A percentile compares a stretch with the other conserved stretches of the same genome.
phyloP scores from a whole-genome alignment of 306 rosid species.

The Castanea mollissima region DNA sequence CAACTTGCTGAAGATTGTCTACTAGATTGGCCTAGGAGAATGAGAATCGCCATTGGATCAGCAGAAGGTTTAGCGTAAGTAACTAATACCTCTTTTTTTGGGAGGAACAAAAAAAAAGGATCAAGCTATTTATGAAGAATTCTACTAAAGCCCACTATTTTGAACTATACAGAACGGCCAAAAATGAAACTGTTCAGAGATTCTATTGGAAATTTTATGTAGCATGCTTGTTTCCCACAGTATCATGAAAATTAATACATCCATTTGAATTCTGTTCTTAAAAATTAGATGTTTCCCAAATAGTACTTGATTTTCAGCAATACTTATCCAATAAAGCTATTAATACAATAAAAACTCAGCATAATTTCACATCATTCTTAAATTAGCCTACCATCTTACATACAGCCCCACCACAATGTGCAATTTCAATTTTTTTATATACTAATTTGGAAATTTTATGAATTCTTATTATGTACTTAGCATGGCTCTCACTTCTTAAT shows the following conservation, averaged over 20 bases:
- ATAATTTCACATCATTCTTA: too few relatives aligned
- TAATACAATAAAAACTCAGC: too few relatives aligned
- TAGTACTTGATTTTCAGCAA: background rate
- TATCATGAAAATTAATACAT: background rate
- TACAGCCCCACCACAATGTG: too few relatives aligned
- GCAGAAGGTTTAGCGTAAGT: slow-evolving; percentile 85
- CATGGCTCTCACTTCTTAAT: too few relatives aligned
- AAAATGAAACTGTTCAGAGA: background rate
- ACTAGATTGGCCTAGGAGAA: slow-evolving; percentile 71
- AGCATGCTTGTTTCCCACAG: background rate
- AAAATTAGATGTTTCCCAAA: background rate
- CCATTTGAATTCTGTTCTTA: background rate
- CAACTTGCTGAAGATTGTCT: slow-evolving; percentile 52
- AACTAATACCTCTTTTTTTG: background rate
- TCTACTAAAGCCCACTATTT: background rate
- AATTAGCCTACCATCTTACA: too few relatives aligned
- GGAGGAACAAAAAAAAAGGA: background rate
- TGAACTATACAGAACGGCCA: slow-evolving; percentile 2
- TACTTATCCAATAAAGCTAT: too few relatives aligned
- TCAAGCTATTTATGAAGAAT: background rate
- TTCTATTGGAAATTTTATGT: background rate
- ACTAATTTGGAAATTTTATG: too few relatives aligned
- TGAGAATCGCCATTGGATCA: slow-evolving; percentile 70
- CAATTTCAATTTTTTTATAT: too few relatives aligned
- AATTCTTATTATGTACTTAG: too few relatives aligned